Conservation (phyloP, 2,329 filamentous ascomycete genomes). For the Aspergillus brasiliensis region DNA sequence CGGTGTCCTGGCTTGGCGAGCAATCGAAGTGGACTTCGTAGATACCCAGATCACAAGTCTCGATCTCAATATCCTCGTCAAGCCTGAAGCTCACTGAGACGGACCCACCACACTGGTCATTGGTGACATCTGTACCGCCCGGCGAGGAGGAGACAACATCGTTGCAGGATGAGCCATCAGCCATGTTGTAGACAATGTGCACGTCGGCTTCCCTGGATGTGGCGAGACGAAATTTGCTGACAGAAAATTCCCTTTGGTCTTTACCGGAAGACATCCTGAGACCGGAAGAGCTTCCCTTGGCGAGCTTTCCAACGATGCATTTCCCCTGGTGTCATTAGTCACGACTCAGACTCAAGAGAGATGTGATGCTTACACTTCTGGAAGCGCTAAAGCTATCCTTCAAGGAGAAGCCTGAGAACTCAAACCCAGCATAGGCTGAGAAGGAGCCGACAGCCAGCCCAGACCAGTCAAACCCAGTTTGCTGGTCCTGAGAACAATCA, state of each 20-base stretch:
- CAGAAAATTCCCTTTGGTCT: slow-evolving; percentile 66
- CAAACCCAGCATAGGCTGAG: slow-evolving; percentile 68
- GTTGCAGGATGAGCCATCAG: slow-evolving; percentile 79
- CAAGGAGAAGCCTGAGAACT: slow-evolving; percentile 74
- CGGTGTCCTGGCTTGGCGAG: slow-evolving; percentile 23
- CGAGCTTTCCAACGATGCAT: slow-evolving; percentile 61
- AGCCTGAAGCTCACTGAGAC: slow-evolving; percentile 72
- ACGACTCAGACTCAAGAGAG: neutral
- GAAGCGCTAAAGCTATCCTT: slow-evolving; percentile 52
- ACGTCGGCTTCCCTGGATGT: slow-evolving; percentile 75
- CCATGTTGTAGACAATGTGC: slow-evolving; percentile 85
- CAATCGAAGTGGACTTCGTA: slow-evolving; percentile 33
- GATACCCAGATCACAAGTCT: slow-evolving; percentile 68
- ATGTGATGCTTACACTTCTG: slow-evolving; percentile 48
- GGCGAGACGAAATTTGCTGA: slow-evolving; percentile 71
- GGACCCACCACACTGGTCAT: slow-evolving; percentile 91
- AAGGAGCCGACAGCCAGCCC: slow-evolving; percentile 65
- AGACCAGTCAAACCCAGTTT: slow-evolving; percentile 70
- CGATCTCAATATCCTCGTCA: slow-evolving; percentile 57
- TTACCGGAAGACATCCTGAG: slow-evolving; percentile 63
- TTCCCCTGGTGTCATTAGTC: slow-evolving; percentile 49
- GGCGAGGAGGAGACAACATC: slow-evolving; percentile 69
- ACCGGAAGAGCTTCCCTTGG: slow-evolving; percentile 45
- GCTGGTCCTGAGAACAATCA: slow-evolving; percentile 71
- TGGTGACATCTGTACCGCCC: slow-evolving; percentile 70